phyloP scores from a whole-genome alignment of 2,329 filamentous ascomycete species.

The Dissoconium aciculare region DNA sequence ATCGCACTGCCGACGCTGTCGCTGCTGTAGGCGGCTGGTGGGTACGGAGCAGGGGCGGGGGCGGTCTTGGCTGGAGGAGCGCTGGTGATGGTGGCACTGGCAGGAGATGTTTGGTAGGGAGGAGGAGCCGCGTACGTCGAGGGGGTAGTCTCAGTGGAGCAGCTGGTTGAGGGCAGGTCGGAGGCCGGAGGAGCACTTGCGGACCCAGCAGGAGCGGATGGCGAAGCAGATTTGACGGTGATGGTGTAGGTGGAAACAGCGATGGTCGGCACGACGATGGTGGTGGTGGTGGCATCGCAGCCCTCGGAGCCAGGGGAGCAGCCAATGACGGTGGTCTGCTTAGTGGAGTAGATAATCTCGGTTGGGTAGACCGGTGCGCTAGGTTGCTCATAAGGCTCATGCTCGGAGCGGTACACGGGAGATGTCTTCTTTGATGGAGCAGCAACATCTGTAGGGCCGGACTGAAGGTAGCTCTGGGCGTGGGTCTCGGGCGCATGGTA shows the following conservation, averaged over 20 bases:
- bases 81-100: slow-evolving; percentile 1
- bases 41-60: neutral
- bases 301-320: slow-evolving; percentile 10
- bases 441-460: too few relatives aligned
- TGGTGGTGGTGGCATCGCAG: slow-evolving; percentile 19
- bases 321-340: slow-evolving; percentile 24
- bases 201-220: slow-evolving; percentile 2
- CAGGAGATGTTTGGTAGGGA: neutral
- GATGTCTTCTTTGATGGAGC: too few relatives aligned
- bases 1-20: neutral
- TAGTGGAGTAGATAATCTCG: slow-evolving; percentile 29
- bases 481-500: too few relatives aligned
- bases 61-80: neutral
- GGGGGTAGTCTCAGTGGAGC: slow-evolving; percentile 7
- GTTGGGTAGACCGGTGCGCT: slow-evolving; percentile 16
- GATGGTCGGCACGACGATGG: slow-evolving; percentile 25
- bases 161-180: slow-evolving; percentile 8
- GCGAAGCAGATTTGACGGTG: slow-evolving; percentile 19
- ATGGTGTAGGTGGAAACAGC: slow-evolving; percentile 30
- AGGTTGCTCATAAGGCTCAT: too few relatives aligned
- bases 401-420: too few relatives aligned
- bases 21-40: neutral
- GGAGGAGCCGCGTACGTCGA: slow-evolving; percentile 3
- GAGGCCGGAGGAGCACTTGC: slow-evolving; percentile 6
- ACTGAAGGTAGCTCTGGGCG: too few relatives aligned